Percentiles rank a stretch among this genome's conserved stretches.
These are phyloP conservation scores for Debaryomyces fabryi DNA, from an alignment of 1,139 yeast genomes.

Conservation along the genomic window DNA sequence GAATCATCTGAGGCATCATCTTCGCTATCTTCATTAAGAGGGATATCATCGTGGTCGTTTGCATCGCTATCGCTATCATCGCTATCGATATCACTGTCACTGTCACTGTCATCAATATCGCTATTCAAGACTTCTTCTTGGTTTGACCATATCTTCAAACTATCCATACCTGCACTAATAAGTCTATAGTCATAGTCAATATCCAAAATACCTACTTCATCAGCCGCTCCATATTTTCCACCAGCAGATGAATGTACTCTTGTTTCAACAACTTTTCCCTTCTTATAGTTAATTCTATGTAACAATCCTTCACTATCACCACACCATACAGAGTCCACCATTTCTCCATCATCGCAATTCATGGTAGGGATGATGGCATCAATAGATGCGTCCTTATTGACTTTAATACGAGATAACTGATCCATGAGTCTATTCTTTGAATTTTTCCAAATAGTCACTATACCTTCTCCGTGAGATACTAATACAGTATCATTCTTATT, in stretches of 20 bases:
- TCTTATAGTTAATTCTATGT: constrained; percentile 64
- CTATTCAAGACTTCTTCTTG: constrained; percentile 23
- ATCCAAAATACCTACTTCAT: constrained; percentile 74
- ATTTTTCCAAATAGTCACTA: constrained; percentile 88
- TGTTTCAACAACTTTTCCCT: constrained; percentile 65
- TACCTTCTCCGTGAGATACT: constrained; percentile 88
- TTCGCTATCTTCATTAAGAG: constrained; percentile 15
- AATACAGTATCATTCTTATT: constrained; percentile 62
- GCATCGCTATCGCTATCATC: constrained; percentile 17
- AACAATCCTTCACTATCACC: constrained; percentile 86
- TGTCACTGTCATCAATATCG: constrained; percentile 10
- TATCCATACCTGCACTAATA: constrained; percentile 82
- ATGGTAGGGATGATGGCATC: constrained; percentile 78
- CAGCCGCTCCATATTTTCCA: constrained; percentile 42
- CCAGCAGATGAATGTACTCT: constrained; percentile 64
- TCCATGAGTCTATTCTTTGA: constrained; percentile 68
- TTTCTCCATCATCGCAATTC: constrained; percentile 61
- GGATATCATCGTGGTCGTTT: constrained; percentile 14
- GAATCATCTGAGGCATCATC: constrained; percentile 16
- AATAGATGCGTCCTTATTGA: constrained; percentile 72
- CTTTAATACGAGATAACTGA: constrained; percentile 77
- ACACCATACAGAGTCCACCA: constrained; percentile 67
- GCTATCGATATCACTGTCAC: constrained; percentile 16
- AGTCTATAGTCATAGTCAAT: constrained; percentile 78
- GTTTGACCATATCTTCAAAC: constrained; percentile 71